A percentile compares a stretch with the other conserved stretches of the same genome.
These are phyloP conservation scores for Acer yangbiense DNA, from an alignment of 345 rosid species.

Conservation along the genomic window DNA sequence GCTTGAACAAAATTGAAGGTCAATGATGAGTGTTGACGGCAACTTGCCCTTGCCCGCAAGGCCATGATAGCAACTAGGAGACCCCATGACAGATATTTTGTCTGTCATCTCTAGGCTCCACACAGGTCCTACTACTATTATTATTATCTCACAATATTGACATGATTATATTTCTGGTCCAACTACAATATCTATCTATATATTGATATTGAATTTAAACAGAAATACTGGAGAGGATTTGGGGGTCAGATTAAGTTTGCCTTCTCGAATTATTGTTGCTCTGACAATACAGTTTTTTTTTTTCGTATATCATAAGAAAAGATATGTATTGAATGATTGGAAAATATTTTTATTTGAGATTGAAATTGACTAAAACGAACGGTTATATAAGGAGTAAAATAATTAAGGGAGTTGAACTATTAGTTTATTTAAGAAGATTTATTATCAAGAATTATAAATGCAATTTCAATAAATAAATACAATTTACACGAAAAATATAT, in stretches of 20 bases:
- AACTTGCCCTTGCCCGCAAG: constrained; percentile 27
- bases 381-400: neutral
- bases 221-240: neutral
- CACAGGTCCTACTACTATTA: neutral
- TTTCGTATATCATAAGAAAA: neutral
- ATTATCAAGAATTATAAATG: no score
- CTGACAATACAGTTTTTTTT: no score
- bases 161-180: neutral
- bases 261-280: no score
- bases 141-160: constrained; percentile 5
- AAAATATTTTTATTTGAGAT: no score
- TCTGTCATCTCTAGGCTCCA: constrained; percentile 13
- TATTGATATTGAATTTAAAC: neutral
- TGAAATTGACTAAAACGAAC: neutral
- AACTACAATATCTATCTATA: no score
- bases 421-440: no score
- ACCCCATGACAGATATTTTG: constrained; percentile 21
- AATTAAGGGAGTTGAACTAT: no score
- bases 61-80: constrained; percentile 30
- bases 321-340: neutral
- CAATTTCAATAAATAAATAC: no score
- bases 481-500: no score
- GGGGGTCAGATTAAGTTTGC: no score
- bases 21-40: constrained; percentile 2
- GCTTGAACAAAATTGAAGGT: neutral